Evolutionary conservation across 2,329 filamentous ascomycete species (phyloP).

Genomic region (Penicillium crustosum): DNA sequence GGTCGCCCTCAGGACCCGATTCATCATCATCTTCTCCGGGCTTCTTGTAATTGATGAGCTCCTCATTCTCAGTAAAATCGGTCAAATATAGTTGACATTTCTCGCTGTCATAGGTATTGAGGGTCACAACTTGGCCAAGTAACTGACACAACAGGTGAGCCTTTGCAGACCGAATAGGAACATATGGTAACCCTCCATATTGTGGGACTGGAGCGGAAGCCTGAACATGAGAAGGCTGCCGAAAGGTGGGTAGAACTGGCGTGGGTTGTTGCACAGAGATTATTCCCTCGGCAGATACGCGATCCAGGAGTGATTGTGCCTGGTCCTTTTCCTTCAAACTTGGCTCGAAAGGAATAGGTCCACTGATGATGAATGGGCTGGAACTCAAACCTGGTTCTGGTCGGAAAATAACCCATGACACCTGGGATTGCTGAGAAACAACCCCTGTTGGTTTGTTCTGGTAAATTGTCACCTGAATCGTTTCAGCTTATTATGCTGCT

Average conservation of each 20-base stretch:
- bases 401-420: slow-evolving; percentile 40
- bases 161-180: slow-evolving; percentile 63
- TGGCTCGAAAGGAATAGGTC: slow-evolving; percentile 30
- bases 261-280: not conserved
- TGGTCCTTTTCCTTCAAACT: slow-evolving; percentile 31
- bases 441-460: slow-evolving; percentile 27
- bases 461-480: slow-evolving; percentile 22
- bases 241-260: slow-evolving; percentile 3
- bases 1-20: slow-evolving; percentile 52
- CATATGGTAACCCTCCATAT: slow-evolving; percentile 44
- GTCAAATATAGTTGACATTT: slow-evolving; percentile 69
- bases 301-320: slow-evolving; percentile 32
- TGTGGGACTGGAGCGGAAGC: slow-evolving; percentile 9
- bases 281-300: not conserved
- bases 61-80: slow-evolving; percentile 74
- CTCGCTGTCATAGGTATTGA: slow-evolving; percentile 46
- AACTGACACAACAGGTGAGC: slow-evolving; percentile 64
- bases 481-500: not conserved
- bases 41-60: slow-evolving; percentile 57
- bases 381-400: slow-evolving; percentile 23
- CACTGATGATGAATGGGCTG: slow-evolving; percentile 25
- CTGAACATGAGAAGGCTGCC: slow-evolving; percentile 10
- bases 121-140: slow-evolving; percentile 68
- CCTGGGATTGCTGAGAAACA: slow-evolving; percentile 26
- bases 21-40: slow-evolving; percentile 34